Percentiles rank a stretch among this genome's conserved stretches.
Evolutionary conservation across 148 eudicot species (phyloP).

Genomic region (Vaccinium myrtillus): DNA sequence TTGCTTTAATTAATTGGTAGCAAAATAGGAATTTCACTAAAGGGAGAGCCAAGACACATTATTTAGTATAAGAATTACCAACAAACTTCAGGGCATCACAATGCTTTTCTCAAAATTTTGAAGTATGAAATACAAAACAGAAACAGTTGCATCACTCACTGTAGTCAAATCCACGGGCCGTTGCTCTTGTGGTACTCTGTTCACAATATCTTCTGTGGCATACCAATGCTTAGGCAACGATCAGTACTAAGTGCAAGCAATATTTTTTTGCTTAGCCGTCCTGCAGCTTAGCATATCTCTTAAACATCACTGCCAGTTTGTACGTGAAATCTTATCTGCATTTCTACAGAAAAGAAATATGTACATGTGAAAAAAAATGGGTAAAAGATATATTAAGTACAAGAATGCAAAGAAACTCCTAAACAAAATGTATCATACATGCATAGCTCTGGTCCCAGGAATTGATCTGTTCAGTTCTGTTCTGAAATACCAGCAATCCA

Average conservation of each 20-base stretch:
- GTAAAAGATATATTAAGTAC: neutral
- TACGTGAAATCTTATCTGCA: neutral
- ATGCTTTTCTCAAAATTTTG: too few relatives aligned
- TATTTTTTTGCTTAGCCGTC: neutral
- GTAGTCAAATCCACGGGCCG: neutral
- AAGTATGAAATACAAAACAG: too few relatives aligned
- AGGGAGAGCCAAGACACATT: too few relatives aligned
- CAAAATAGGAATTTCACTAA: too few relatives aligned
- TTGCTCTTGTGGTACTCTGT: neutral
- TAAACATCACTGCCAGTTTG: neutral
- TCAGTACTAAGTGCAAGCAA: too few relatives aligned
- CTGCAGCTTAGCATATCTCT: neutral
- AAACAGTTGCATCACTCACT: too few relatives aligned
- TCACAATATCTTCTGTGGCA: neutral
- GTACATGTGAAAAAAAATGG: neutral
- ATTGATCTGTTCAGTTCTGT: neutral
- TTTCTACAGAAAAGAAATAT: too few relatives aligned
- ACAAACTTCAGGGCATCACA: too few relatives aligned
- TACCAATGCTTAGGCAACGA: too few relatives aligned
- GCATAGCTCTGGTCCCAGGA: neutral
- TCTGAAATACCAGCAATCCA: neutral
- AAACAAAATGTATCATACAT: neutral
- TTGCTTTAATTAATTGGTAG: too few relatives aligned
- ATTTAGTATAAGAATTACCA: too few relatives aligned
- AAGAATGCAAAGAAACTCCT: neutral